Conservation (phyloP, 2,329 filamentous ascomycete species). For the Pyricularia pennisetigena region DNA sequence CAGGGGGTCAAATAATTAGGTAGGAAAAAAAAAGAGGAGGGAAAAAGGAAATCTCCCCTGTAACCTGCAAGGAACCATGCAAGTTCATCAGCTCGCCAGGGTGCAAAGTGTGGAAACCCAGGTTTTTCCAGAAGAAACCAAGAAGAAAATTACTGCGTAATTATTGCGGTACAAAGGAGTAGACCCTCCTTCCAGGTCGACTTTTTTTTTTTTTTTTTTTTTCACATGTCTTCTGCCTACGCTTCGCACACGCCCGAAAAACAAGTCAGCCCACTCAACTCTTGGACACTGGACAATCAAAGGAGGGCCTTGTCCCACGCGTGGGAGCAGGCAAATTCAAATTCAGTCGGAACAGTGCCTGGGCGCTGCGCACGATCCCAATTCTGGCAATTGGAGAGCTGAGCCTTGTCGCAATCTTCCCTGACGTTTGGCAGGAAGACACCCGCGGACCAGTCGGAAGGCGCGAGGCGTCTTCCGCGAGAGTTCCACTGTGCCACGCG, state of each 20-base stretch:
- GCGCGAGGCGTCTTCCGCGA: neutral
- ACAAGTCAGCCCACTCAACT: neutral
- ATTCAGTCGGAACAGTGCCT: neutral
- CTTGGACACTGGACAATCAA: neutral
- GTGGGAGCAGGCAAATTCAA: neutral
- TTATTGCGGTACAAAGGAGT: neutral
- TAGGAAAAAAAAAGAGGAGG: neutral
- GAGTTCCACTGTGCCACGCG: neutral
- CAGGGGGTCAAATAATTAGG: neutral
- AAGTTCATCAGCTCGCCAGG: neutral
- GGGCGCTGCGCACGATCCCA: neutral
- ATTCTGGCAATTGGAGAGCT: neutral
- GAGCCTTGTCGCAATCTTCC: neutral
- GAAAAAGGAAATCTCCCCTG: neutral
- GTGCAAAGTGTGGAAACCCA: neutral
- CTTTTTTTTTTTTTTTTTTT: neutral
- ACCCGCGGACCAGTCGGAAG: slow-evolving; percentile 2
- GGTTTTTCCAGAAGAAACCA: neutral
- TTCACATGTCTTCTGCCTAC: too few relatives aligned
- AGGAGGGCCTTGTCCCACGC: neutral
- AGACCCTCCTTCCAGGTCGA: neutral
- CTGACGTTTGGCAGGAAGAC: neutral
- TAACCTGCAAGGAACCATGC: neutral
- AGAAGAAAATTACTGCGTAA: neutral
- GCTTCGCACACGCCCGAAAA: too few relatives aligned